Percentiles rank a stretch among this genome's conserved stretches.
These are phyloP conservation scores for Aureobasidium subglaciale DNA, from an alignment of 2,329 filamentous ascomycete species.

Conservation along the genomic window DNA sequence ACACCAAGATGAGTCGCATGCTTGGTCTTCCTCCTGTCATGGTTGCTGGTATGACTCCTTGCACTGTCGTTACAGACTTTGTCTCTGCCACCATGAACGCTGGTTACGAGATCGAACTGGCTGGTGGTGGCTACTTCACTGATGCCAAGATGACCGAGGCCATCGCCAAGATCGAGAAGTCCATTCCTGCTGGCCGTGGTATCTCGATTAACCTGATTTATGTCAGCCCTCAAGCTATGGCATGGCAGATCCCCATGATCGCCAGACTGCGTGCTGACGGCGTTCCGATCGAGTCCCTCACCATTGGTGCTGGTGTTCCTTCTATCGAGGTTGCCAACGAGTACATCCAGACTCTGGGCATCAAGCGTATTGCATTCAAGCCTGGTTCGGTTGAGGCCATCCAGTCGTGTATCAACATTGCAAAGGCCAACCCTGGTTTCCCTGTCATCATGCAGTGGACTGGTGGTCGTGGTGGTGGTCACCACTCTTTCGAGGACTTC, in stretches of 20 bases:
- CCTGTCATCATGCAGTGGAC: slow-evolving; percentile 95
- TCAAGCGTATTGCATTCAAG: slow-evolving; percentile 94
- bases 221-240: slow-evolving; percentile 81
- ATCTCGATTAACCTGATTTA: slow-evolving; percentile 90
- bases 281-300: slow-evolving; percentile 83
- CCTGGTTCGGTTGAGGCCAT: slow-evolving; percentile 84
- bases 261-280: slow-evolving; percentile 74
- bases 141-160: slow-evolving; percentile 76
- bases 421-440: slow-evolving; percentile 87
- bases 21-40: slow-evolving; percentile 80
- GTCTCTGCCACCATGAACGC: slow-evolving; percentile 89
- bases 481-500: slow-evolving; percentile 94
- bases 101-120: slow-evolving; percentile 89
- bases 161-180: slow-evolving; percentile 74
- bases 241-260: slow-evolving; percentile 83
- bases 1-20: slow-evolving; percentile 91
- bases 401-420: slow-evolving; percentile 84
- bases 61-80: slow-evolving; percentile 85
- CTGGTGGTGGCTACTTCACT: slow-evolving; percentile 82
- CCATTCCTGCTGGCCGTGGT: slow-evolving; percentile 76
- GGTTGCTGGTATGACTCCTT: slow-evolving; percentile 90
- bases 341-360: slow-evolving; percentile 84
- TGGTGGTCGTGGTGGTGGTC: slow-evolving; percentile 84
- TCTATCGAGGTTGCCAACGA: slow-evolving; percentile 89
- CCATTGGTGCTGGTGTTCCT: slow-evolving; percentile 87